Conservation (phyloP, 139 green algal genomes). For the Chlorella sp. region DNA sequence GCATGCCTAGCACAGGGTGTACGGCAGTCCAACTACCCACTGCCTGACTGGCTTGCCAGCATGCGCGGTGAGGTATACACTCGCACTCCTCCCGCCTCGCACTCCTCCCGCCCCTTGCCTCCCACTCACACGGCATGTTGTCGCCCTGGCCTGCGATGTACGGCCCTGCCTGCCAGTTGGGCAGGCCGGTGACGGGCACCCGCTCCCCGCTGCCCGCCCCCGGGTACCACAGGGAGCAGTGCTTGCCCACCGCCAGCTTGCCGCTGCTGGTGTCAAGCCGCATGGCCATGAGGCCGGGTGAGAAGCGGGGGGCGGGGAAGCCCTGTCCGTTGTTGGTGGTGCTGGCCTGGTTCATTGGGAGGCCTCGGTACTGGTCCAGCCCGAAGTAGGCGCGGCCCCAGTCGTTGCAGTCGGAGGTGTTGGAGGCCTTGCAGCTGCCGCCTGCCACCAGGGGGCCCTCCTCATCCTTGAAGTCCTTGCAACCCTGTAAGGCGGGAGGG, state of each 20-base stretch:
- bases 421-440: not conserved
- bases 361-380: not conserved
- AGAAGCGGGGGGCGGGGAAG: not conserved
- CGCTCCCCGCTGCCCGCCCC: not conserved
- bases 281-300: not conserved
- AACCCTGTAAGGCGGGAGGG: not conserved
- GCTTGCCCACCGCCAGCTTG: not conserved
- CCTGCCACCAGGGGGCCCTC: not conserved
- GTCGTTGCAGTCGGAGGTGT: slow-evolving; percentile 4
- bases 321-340: not conserved
- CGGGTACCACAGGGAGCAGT: slow-evolving; percentile 1
- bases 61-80: not conserved
- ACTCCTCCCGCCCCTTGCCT: not conserved
- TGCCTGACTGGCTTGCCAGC: not conserved
- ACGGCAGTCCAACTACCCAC: too few species aligned
- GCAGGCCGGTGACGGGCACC: not conserved
- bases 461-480: slow-evolving; percentile 7
- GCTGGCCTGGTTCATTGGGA: not conserved
- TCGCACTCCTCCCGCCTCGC: not conserved
- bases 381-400: not conserved
- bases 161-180: not conserved
- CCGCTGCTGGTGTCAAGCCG: not conserved
- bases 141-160: not conserved
- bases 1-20: not conserved
- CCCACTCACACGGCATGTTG: not conserved